A percentile compares a stretch with the other conserved stretches of the same genome.
Evolutionary conservation across 2,329 filamentous ascomycete genomes (phyloP).

Genomic region (Aaosphaeria pasadenensis): DNA sequence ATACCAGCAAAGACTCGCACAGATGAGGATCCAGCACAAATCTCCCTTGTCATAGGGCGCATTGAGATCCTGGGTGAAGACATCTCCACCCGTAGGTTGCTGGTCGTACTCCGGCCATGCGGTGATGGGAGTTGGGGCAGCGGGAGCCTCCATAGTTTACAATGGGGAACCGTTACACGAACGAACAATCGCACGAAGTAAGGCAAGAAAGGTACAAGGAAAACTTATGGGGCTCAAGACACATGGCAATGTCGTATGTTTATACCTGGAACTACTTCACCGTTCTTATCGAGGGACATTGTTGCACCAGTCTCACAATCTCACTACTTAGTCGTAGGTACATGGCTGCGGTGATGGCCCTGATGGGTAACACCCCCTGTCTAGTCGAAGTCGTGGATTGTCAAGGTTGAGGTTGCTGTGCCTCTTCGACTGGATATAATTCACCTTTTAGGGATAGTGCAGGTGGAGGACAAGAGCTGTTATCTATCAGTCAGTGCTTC

Average conservation of each 20-base stretch:
- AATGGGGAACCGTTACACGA: not conserved
- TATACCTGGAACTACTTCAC: not conserved
- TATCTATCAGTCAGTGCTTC: constrained; percentile 16
- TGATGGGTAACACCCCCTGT: not conserved
- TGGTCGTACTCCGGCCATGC: constrained; percentile 45
- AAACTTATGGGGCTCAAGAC: too few relatives aligned
- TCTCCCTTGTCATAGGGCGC: constrained; percentile 48
- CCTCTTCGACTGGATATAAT: not conserved
- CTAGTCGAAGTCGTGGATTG: not conserved
- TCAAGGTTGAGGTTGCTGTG: not conserved
- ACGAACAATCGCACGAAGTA: too few relatives aligned
- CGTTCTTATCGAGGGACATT: too few relatives aligned
- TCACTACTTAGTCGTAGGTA: too few relatives aligned
- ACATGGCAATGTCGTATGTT: not conserved
- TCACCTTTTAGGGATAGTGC: constrained; percentile 15
- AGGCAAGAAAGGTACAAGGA: too few relatives aligned
- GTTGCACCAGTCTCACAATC: too few relatives aligned
- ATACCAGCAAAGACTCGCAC: constrained; percentile 29
- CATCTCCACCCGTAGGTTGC: constrained; percentile 43
- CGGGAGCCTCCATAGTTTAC: constrained; percentile 8
- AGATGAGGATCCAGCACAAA: constrained; percentile 42
- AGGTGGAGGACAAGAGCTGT: constrained; percentile 5
- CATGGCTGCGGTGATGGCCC: too few relatives aligned
- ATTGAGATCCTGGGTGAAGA: constrained; percentile 45
- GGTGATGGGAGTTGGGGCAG: constrained; percentile 28